These are phyloP conservation scores for Boletus rubroflammeus DNA, from an alignment of 768 basidiomycete genomes.

Conservation along the genomic window DNA sequence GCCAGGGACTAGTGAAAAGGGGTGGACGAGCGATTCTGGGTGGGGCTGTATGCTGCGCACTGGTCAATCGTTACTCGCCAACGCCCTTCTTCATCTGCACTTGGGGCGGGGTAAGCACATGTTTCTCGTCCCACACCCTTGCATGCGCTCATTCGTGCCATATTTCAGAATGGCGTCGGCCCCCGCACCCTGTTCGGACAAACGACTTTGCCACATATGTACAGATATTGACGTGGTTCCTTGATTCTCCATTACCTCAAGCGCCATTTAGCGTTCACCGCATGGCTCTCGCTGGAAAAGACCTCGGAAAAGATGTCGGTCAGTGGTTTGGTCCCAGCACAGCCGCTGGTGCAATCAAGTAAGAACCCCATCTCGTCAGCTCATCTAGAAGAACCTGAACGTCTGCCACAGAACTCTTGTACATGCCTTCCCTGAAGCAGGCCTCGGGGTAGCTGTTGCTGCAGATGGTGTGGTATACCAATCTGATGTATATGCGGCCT, in stretches of 20 bases:
- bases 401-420: slow-evolving; percentile 60
- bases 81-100: slow-evolving; percentile 71
- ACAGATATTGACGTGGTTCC: slow-evolving; percentile 90
- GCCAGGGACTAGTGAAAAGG: slow-evolving; percentile 62
- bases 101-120: slow-evolving; percentile 60
- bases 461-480: slow-evolving; percentile 81
- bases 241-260: slow-evolving; percentile 80
- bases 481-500: slow-evolving; percentile 82
- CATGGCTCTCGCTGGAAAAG: slow-evolving; percentile 93
- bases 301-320: slow-evolving; percentile 91
- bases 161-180: slow-evolving; percentile 76
- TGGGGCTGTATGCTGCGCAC: slow-evolving; percentile 94
- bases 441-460: slow-evolving; percentile 78
- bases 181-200: slow-evolving; percentile 54
- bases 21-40: slow-evolving; percentile 80
- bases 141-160: slow-evolving; percentile 6
- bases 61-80: slow-evolving; percentile 80
- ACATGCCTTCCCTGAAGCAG: slow-evolving; percentile 73
- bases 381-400: slow-evolving; percentile 3
- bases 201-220: slow-evolving; percentile 83
- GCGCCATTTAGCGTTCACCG: slow-evolving; percentile 94
- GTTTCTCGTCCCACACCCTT: background rate
- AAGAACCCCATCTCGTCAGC: slow-evolving; percentile 18
- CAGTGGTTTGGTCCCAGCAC: slow-evolving; percentile 99
- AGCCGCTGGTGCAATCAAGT: slow-evolving; percentile 96